Evolutionary conservation across 2,329 filamentous ascomycete species (phyloP), one percentile per base, ranked within the genome.

Genomic region (Metarhizium humberi): DNA sequence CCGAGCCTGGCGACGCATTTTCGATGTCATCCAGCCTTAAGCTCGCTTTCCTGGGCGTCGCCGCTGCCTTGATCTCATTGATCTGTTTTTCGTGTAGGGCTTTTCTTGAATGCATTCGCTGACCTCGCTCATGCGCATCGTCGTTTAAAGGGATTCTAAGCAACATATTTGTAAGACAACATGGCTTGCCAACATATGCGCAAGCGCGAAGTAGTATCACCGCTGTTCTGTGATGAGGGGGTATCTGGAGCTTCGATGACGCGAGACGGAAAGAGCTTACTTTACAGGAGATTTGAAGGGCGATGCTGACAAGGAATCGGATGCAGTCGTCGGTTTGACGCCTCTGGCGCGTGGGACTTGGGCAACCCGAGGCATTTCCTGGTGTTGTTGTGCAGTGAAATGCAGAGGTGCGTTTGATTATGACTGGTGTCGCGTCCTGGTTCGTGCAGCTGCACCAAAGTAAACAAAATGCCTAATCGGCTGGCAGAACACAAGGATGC

Each of bases 131-230:
- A 63, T 87, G 84, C 58, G 84, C 86, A 78, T 99, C 94, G 75
- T 99, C 94, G 75, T 97, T 97, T 59, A 99, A 82, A 40, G 94
- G 92, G 57, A 99, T 95, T 69, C 90, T 95, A 64, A 48, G 58
- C 54, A 61, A 57, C 51, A 58, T 51, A 1, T 0, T 30, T 30
- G 18, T 45, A 55, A 59, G 48, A 60, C 55, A 34, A 48, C 3
- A 25, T 29, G 47, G 32, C 52, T 11, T 14, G 53, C 32, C 32
- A 11, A n/a, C 14, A 20, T 38, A 5, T 13, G 49, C 49, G 49
- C 32, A 11, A 51, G 6, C 29, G 16, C 25, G 10, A 16, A 45
- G 18, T 20, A 8, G 16, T 16, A 48, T 51, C 30, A 51, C 49
- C 11, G 29, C 40, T 42, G 50, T 13, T 25, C 2, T 46, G n/a